Evolutionary conservation across 2,329 filamentous ascomycete genomes (phyloP).

Genomic region (Colletotrichum salicis): DNA sequence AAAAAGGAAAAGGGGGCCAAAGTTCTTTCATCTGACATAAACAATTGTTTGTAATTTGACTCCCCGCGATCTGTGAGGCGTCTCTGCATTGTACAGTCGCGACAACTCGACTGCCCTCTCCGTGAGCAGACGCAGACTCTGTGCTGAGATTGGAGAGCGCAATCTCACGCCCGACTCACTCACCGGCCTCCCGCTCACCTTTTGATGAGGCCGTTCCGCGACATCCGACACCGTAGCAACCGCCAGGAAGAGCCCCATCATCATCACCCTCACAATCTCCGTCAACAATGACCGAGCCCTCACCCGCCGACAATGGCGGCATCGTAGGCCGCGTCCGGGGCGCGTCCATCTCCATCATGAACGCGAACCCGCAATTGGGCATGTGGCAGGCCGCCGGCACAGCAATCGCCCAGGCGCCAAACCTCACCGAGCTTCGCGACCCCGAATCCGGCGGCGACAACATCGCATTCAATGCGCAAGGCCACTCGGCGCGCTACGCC

Average conservation of each 20-base stretch:
- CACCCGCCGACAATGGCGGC: constrained; percentile 19
- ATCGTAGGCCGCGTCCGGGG: constrained; percentile 41
- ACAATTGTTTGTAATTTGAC: background rate
- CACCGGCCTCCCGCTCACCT: background rate
- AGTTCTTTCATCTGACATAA: background rate
- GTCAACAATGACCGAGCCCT: constrained; percentile 21
- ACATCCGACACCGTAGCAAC: background rate
- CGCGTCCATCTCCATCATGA: constrained; percentile 42
- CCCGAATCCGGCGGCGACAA: constrained; percentile 41
- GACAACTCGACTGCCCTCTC: background rate
- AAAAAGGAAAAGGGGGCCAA: background rate
- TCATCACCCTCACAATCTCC: constrained; percentile 17
- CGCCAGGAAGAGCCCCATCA: background rate
- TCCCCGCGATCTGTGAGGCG: background rate
- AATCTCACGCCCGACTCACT: background rate
- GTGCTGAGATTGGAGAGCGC: background rate
- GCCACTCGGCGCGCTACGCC: constrained; percentile 42
- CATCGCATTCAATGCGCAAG: constrained; percentile 43
- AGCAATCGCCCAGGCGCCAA: constrained; percentile 44
- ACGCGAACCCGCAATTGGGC: constrained; percentile 43
- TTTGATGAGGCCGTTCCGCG: background rate
- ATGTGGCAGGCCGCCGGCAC: constrained; percentile 46
- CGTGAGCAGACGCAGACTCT: background rate
- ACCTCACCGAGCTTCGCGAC: constrained; percentile 43
- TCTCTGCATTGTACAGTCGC: background rate